Evolutionary conservation across 1,284 basidiomycete genomes (phyloP).

Genomic region (Chalciporus piperatoides): DNA sequence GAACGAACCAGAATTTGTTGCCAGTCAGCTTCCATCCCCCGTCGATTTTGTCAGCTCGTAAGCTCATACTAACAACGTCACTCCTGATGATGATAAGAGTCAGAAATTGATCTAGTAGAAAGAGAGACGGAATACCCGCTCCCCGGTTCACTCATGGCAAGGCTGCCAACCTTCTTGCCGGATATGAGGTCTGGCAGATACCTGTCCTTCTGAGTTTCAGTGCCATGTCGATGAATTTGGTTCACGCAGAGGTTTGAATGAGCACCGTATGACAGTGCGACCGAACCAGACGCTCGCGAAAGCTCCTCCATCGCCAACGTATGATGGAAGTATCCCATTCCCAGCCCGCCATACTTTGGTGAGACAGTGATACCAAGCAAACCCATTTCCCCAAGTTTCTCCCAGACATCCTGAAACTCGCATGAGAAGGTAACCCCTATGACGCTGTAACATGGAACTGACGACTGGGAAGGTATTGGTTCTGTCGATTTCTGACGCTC

Average conservation of each 20-base stretch:
- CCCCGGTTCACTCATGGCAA: constrained; percentile 93
- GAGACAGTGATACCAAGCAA: constrained; percentile 81
- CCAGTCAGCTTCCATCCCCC: constrained; percentile 83
- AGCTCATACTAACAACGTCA: constrained; percentile 89
- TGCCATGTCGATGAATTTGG: constrained; percentile 88
- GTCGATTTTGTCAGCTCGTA: constrained; percentile 73
- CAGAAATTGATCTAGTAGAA: constrained; percentile 2
- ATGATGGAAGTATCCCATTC: constrained; percentile 83
- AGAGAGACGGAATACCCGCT: constrained; percentile 47
- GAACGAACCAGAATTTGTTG: constrained; percentile 83
- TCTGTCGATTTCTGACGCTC: constrained; percentile 81
- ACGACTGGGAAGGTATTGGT: constrained; percentile 77
- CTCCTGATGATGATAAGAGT: constrained; percentile 38
- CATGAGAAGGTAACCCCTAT: constrained; percentile 1
- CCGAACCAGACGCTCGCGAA: constrained; percentile 84
- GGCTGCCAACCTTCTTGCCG: constrained; percentile 82
- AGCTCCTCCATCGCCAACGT: constrained; percentile 92
- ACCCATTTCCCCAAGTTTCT: constrained; percentile 86
- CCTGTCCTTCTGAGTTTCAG: constrained; percentile 79
- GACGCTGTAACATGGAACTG: constrained; percentile 26
- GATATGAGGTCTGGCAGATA: constrained; percentile 83
- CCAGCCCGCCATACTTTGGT: constrained; percentile 75
- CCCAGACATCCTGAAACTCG: constrained; percentile 72
- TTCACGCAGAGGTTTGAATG: constrained; percentile 85
- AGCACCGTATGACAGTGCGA: constrained; percentile 91